A percentile compares a stretch with the other conserved stretches of the same genome.
Evolutionary conservation across 2,329 filamentous ascomycete genomes (phyloP).

Genomic region (Arthroderma sp.): DNA sequence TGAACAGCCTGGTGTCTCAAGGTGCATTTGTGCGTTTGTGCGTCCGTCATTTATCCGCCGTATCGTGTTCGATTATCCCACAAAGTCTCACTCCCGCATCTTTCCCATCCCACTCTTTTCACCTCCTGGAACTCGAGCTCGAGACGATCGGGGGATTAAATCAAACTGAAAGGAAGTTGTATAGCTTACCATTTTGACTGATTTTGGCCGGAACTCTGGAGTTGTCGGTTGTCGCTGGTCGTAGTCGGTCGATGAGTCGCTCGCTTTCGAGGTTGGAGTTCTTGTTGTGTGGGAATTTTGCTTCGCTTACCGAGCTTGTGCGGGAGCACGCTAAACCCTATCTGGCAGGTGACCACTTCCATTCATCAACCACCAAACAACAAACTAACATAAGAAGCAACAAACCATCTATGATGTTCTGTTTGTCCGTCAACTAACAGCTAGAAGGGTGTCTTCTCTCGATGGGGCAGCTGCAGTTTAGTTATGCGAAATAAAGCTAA

Average conservation of each 20-base stretch:
- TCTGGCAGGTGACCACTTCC: too few relatives aligned
- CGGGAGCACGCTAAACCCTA: too few relatives aligned
- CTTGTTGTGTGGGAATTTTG: conserved; percentile 3
- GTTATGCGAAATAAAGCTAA: too few relatives aligned
- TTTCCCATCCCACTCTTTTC: conserved; percentile 4
- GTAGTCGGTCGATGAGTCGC: conserved; percentile 26
- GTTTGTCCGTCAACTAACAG: too few relatives aligned
- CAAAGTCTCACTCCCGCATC: neutral
- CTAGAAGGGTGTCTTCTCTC: too few relatives aligned
- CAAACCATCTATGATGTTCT: too few relatives aligned
- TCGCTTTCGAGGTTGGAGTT: conserved; percentile 22
- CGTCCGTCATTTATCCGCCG: neutral
- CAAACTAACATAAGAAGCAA: too few relatives aligned
- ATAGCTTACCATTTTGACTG: conserved; percentile 36
- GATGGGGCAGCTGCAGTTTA: too few relatives aligned
- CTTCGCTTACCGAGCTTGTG: conserved; percentile 1
- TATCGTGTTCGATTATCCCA: neutral
- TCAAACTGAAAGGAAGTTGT: neutral
- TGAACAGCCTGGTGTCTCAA: neutral
- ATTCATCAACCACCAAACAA: too few relatives aligned
- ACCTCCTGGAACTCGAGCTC: conserved; percentile 12
- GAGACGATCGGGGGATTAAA: conserved; percentile 11
- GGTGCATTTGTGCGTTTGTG: neutral
- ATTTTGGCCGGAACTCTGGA: conserved; percentile 26
- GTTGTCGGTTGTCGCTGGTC: conserved; percentile 12